Base-by-base conservation (phyloP, 371 early-diverging fungal species). In the Cokeromyces recurvatus region DNA sequence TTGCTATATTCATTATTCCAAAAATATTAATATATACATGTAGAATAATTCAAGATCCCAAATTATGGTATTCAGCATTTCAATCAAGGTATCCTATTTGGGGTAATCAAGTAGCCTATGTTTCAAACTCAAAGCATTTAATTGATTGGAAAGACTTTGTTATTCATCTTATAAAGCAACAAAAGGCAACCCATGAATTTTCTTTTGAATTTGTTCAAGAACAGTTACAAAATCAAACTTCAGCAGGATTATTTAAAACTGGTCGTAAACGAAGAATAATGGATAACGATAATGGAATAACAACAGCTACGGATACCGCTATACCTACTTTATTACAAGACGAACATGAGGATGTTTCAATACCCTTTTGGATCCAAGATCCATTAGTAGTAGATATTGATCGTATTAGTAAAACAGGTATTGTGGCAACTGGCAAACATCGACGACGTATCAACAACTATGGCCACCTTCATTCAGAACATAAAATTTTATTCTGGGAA, bases 381-480 rank as follows among this genome's bases (percentile, higher is more conserved):
- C 65, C 65, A 4, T 35, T 64, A 27, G 65, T 64, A 14, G 53
- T 53, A 8, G 65, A 64, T 40, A 64, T 64, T 24, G 65, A 64
- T 25, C 43, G 48, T 22, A 43, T 49, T 6, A 60, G 54, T 1
- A 48, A 55, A 16, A 56, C 46, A 12, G 65, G 65, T 8, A 34
- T 60, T 11, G 61, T 64, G 0, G 65, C 65, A 3, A 64, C 65
- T 1, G 65, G 65, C 3, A 64, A 64, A 22, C 65, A 64, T 38
- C 42, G 65, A 20, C 49, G 44, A 42, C 19, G 20, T 9, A 27
- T 21, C 14, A 5, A 17, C 16, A 32, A 39, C 12, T 11, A n/a
- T 19, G 4, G 17, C 32, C 29, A 35, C 21, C 25, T 22, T 14
- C 43, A 46, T 3, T 64, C 65, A 15, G 61, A 64, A 11, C 65